phyloP scores from a whole-genome alignment of 192 early-diverging fungal species.

The Diversispora epigaea region DNA sequence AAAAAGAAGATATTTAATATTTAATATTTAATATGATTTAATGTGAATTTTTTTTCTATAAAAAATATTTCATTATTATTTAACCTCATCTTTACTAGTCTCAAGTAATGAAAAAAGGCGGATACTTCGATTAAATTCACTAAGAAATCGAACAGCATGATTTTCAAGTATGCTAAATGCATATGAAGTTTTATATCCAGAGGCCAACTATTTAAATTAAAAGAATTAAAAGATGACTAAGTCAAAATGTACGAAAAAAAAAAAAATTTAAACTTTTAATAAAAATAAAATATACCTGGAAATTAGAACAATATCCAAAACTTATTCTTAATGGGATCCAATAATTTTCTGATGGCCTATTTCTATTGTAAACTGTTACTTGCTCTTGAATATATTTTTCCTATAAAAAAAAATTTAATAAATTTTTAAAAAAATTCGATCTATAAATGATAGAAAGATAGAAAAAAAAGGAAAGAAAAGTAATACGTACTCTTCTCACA shows the following conservation, averaged over 20 bases:
- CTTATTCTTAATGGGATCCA: conserved; percentile 65
- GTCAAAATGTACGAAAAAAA: not conserved
- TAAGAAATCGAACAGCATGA: conserved; percentile 60
- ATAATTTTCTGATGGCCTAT: conserved; percentile 65
- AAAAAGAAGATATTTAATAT: not conserved
- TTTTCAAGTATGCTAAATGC: conserved; percentile 64
- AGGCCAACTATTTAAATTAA: conserved; percentile 45
- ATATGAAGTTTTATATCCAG: conserved; percentile 60
- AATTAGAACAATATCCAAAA: conserved; percentile 67
- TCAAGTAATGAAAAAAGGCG: conserved; percentile 37
- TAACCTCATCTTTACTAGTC: conserved; percentile 31
- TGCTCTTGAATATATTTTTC: conserved; percentile 76
- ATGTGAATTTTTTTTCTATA: no score
- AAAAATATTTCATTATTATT: not conserved
- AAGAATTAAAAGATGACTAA: not conserved
- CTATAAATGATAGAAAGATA: not conserved
- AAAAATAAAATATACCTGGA: conserved; percentile 47
- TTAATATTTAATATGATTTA: not conserved
- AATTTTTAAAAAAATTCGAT: not conserved
- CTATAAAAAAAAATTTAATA: conserved; percentile 34
- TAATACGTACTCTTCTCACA: conserved; percentile 53
- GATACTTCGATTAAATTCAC: conserved; percentile 55
- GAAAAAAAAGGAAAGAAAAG: not conserved
- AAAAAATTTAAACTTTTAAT: not conserved
- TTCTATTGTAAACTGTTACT: conserved; percentile 68